Evolutionary conservation across 176 grass and related monocot genomes (phyloP), one percentile per base, ranked within the genome.

Genomic region (Aegilops longissima): DNA sequence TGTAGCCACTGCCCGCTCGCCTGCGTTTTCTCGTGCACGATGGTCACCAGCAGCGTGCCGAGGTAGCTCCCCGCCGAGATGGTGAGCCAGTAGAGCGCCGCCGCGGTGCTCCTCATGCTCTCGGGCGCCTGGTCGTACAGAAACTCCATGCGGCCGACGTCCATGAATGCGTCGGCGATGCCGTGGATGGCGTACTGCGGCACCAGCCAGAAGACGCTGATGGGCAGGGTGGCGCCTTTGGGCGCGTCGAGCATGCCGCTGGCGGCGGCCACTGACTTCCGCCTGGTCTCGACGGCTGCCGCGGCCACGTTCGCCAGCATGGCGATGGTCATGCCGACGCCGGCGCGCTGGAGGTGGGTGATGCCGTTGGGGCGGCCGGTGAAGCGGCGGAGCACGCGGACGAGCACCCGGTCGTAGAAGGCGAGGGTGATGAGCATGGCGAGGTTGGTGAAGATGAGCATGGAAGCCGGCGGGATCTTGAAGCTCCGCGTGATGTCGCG

Each of bases 131-230:
- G 95, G 75, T 97, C 95, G 39, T 97, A 97, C 47, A 94, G 70
- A 64, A 97, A 97, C 61, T 97, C 95, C 95, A 97, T 93, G 64
- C 94, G 91, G 13, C 90, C 93, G 18, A 95, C 96, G 42, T 90
- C 92, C 89, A 90, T 89, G 91, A 95, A 98, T 17, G 96, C 89
- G 73, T 95, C 82, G 16, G 91, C 91, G 13, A 95, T 13, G 31
- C 95, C 95, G 56, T 97, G 95, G 34, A 97, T 56, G 66, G 86
- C 92, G 33, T 89, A 91, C 90, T 94, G 95, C 11, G 95, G 95
- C 82, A 91, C 95, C n/a, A 97, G 72, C 92, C 92, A 97, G 90
- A 97, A 91, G 12, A 92, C 95, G 39, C 90, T 97, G 86, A 95
- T 87, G 4, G 96, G 87, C 33, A 96, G 54, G 13, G 73, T 42